Base-by-base conservation (phyloP, 148 eudicot species). In the Rhododendron griersonianum region DNA sequence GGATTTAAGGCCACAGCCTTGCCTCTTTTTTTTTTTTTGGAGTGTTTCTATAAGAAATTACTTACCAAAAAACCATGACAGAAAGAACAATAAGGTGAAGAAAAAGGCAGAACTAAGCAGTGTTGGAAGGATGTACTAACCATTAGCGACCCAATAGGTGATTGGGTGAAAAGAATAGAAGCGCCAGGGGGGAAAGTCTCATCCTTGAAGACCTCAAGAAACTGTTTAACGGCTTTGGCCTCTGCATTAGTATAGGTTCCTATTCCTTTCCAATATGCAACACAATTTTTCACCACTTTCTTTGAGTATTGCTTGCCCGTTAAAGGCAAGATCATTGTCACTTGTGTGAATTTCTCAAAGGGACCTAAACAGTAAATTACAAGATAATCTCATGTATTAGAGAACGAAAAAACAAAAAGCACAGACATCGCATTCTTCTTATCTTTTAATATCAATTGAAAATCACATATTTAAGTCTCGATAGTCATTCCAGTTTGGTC, bases 241-340 rank as follows among this genome's bases (percentile, higher is more conserved):
- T 94, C 98, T 18, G 93, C 94, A 19, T 96, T 94, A 4, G 93
- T 93, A 87, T 92, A 93, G 30, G 85, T 89, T 74, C 98, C 98
- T 5, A 89, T 15, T 16, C 92, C 69, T 91, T 96, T 94, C 98
- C 96, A 93, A 63, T 85, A 75, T 7, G 93, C 93, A 41, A 91
- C 91, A 74, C 96, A 94, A 83, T 94, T 94, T 78, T 96, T 96
- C 0, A 90, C 86, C 69, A 96, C 98, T 87, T 96, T 96, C 83
- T 92, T 95, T 0, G 98, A 86, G 84, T 94, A 96, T 75, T 92
- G 94, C 78, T 90, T 89, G 19, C 98, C 98, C 19, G 98, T 93
- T 69, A 96, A 86, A 16, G 96, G 98, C 87, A 91, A 80, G 39
- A 96, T 90, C 94, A 89, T 92, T 2, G 93, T 93, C 81, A 96